Evolutionary conservation across 805 yeast genomes (phyloP).

Genomic region (Henningerozyma blattae): DNA sequence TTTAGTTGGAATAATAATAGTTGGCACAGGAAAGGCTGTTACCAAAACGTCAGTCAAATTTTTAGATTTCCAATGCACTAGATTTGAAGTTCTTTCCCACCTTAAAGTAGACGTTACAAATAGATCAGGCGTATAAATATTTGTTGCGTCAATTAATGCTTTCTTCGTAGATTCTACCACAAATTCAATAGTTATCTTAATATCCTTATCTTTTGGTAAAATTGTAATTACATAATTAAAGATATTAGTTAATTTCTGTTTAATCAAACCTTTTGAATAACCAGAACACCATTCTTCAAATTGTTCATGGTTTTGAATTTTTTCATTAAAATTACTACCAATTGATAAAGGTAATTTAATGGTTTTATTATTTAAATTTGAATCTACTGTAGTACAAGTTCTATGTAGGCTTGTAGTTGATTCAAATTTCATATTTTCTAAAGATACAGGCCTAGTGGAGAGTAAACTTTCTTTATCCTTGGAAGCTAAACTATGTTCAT

Average conservation of each 20-base stretch:
- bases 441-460: slow-evolving; percentile 1
- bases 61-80: slow-evolving; percentile 17
- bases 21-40: slow-evolving; percentile 19
- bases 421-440: neutral
- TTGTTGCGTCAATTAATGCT: slow-evolving; percentile 18
- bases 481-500: neutral
- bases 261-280: slow-evolving; percentile 15
- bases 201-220: slow-evolving; percentile 6
- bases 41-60: slow-evolving; percentile 16
- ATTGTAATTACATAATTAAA: slow-evolving; percentile 13
- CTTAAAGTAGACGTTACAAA: slow-evolving; percentile 16
- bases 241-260: slow-evolving; percentile 13
- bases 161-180: slow-evolving; percentile 18
- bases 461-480: neutral
- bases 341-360: neutral
- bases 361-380: neutral
- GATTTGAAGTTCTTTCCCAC: slow-evolving; percentile 13
- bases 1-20: slow-evolving; percentile 19
- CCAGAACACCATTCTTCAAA: slow-evolving; percentile 22
- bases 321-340: neutral
- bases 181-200: slow-evolving; percentile 25
- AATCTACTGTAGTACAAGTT: neutral
- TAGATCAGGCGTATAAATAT: slow-evolving; percentile 24
- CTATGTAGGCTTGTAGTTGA: neutral
- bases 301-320: neutral